These are phyloP conservation scores for Oryza brachyantha DNA, from an alignment of 176 grass and related monocot species.

Conservation along the genomic window DNA sequence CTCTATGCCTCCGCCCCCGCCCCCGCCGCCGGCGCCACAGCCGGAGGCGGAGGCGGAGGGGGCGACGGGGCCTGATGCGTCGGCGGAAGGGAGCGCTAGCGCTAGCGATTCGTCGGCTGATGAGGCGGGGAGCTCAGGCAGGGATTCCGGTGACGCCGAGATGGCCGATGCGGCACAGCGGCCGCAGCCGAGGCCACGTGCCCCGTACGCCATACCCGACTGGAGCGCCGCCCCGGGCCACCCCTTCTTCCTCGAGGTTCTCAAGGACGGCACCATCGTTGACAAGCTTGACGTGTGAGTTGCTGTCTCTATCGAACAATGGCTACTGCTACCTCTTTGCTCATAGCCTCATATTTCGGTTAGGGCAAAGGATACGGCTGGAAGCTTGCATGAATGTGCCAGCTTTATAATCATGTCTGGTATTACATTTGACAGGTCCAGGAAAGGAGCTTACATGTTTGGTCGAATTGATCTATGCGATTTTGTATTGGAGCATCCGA, in stretches of 20 bases:
- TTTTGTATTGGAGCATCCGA: constrained; percentile 88
- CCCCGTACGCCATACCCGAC: constrained; percentile 73
- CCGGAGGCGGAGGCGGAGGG: no score
- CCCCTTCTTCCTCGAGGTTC: constrained; percentile 89
- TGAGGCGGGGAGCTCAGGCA: background rate
- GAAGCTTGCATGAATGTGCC: background rate
- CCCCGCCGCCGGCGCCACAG: background rate
- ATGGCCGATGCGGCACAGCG: constrained; percentile 28
- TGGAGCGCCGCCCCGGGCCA: constrained; percentile 70
- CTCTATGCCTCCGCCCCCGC: constrained; percentile 28
- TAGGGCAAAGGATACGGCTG: background rate
- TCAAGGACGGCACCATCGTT: constrained; percentile 78
- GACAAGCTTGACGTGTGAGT: constrained; percentile 87
- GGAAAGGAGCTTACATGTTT: constrained; percentile 97
- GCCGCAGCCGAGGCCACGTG: constrained; percentile 19
- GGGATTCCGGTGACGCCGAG: constrained; percentile 7
- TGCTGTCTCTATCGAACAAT: background rate
- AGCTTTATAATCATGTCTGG: background rate
- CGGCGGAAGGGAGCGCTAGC: constrained; percentile 13
- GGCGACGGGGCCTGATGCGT: background rate
- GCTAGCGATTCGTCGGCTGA: constrained; percentile 20
- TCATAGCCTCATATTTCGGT: background rate
- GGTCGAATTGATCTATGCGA: constrained; percentile 85
- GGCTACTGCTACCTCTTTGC: background rate
- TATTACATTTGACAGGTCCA: constrained; percentile 48